These are phyloP conservation scores for Hanseniaspora nectarophila DNA, from an alignment of 805 yeast genomes.

Conservation along the genomic window DNA sequence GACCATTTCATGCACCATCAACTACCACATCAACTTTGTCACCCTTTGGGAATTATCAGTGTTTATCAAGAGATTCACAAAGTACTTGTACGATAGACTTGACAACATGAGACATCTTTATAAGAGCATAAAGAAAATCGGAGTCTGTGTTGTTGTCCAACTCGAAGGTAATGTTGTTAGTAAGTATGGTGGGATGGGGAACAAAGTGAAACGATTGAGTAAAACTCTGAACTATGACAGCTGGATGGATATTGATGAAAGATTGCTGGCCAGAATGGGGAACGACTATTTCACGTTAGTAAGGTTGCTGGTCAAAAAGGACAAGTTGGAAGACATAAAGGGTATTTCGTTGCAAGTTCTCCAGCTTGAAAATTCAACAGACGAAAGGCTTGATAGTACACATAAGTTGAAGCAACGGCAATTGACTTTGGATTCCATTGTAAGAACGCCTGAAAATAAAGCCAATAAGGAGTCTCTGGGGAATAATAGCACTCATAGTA, in stretches of 20 bases:
- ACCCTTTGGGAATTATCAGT: slow-evolving; percentile 5
- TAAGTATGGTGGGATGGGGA: slow-evolving; percentile 11
- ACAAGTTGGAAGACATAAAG: slow-evolving; percentile 2
- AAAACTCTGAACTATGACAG: slow-evolving; percentile 2
- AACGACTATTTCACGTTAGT: slow-evolving; percentile 5
- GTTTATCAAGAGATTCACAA: slow-evolving; percentile 3
- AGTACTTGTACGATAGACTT: slow-evolving; percentile 1
- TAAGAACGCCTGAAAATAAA: slow-evolving; percentile 14
- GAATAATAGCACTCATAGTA: slow-evolving; percentile 20
- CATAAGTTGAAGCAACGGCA: background rate
- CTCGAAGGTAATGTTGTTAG: slow-evolving; percentile 4
- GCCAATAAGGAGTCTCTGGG: slow-evolving; percentile 21
- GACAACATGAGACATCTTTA: background rate
- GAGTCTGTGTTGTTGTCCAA: background rate
- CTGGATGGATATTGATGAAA: background rate
- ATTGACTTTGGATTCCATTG: background rate
- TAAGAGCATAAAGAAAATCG: slow-evolving; percentile 1
- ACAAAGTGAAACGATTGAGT: slow-evolving; percentile 1
- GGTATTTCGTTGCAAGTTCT: slow-evolving; percentile 9
- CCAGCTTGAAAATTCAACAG: background rate
- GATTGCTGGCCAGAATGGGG: background rate
- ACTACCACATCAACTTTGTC: slow-evolving; percentile 4
- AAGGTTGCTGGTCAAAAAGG: background rate
- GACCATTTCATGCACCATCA: slow-evolving; percentile 4
- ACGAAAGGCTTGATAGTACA: slow-evolving; percentile 11